Evolutionary conservation across 306 rosid species (phyloP), one percentile per base, ranked within the genome.

Genomic region (Acacia acuminata): DNA sequence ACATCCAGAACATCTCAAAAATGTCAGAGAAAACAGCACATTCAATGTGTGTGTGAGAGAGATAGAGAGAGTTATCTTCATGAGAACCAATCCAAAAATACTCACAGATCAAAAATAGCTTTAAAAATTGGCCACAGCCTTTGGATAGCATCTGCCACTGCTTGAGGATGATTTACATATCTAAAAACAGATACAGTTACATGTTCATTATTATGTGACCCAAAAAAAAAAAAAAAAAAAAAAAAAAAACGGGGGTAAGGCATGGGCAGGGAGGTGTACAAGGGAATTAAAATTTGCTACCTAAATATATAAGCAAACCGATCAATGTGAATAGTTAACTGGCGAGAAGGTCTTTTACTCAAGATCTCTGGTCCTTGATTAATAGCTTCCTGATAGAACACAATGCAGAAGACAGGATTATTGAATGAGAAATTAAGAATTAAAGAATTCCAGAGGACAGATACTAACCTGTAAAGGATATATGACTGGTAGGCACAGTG

Each of bases 101-200:
- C 98, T 94, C 81, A 96, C 99, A 92, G 84, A 86, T 96, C 99
- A 88, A 96, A 96, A 82, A 96, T 91, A 83, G 97, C 92, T 88
- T 94, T 96, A 70, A 96, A 96, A 88, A 96, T 87, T 84, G 98
- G 97, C 99, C 99, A 96, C 38, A 96, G 91, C 80, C 91, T 89
- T 85, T 92, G 97, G 84, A 96, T 90, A 72, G 98, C 97, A 88
- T 96, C 97, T 55, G 99, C 99, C 85, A 96, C 99, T 22, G 94
- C 98, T 89, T 94, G 95, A 47, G 99, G 97, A 83, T 94, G 98
- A 75, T 92, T 88, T 76, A 92, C 99, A 80, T 90, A 96, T 91
- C 99, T 96, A 80, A 43, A 88, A 83, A 70, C 70, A 51, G 82
- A 85, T 78, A 78, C 56, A 73, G 69, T 75, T 38, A 65, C 61